phyloP scores from a whole-genome alignment of 2,329 filamentous ascomycete species.

The Botrytis sinoallii region DNA sequence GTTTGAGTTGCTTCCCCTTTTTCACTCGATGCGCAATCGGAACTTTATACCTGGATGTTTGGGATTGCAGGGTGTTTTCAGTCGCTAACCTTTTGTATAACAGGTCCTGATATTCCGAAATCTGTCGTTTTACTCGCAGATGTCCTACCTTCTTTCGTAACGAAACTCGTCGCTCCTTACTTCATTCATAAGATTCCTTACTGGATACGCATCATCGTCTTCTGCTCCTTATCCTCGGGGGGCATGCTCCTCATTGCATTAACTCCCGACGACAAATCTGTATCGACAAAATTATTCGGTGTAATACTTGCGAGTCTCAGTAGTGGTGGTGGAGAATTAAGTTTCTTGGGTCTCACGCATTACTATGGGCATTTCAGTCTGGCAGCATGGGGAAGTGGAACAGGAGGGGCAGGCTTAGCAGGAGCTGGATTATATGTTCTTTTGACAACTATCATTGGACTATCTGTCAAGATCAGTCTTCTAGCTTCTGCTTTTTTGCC shows the following conservation, averaged over 20 bases:
- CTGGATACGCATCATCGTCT: conserved; percentile 66
- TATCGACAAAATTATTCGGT: conserved; percentile 74
- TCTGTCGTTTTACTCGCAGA: conserved; percentile 90
- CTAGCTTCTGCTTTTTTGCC: conserved; percentile 78
- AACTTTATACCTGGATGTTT: background rate
- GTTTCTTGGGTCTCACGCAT: conserved; percentile 86
- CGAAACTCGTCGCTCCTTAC: conserved; percentile 87
- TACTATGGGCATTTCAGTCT: conserved; percentile 87
- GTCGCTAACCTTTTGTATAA: background rate
- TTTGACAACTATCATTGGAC: conserved; percentile 74
- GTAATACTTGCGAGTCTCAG: conserved; percentile 82
- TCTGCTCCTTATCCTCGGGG: conserved; percentile 70
- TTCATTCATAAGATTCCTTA: conserved; percentile 90
- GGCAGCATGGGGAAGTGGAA: conserved; percentile 89
- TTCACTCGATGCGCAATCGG: background rate
- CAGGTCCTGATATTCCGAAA: conserved; percentile 73
- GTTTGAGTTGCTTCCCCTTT: background rate
- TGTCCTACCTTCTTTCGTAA: conserved; percentile 83
- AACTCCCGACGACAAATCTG: conserved; percentile 63
- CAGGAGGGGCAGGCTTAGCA: conserved; percentile 81
- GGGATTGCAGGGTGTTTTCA: background rate
- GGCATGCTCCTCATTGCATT: conserved; percentile 90
- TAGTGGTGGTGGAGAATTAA: conserved; percentile 83
- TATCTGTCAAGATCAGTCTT: conserved; percentile 71
- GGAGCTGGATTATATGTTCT: conserved; percentile 86